phyloP scores from a whole-genome alignment of 78 protist species.

The Andalucia godoyi region DNA sequence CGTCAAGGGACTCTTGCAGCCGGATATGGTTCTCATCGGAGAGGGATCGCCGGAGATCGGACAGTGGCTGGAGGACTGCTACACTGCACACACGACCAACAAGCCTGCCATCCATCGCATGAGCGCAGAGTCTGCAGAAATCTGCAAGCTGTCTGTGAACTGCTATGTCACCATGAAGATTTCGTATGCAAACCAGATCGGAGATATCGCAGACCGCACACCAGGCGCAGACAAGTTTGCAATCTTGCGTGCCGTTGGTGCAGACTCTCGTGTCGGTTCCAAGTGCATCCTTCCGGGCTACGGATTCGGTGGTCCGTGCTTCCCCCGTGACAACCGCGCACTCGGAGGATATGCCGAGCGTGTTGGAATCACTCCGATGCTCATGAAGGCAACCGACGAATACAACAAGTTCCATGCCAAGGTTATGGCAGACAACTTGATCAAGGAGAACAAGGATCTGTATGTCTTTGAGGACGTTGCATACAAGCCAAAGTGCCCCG shows the following conservation, averaged over 20 bases:
- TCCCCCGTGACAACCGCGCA: slow-evolving; percentile 48
- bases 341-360: slow-evolving; percentile 21
- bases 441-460: neutral
- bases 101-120: neutral
- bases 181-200: slow-evolving; percentile 22
- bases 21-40: slow-evolving; percentile 22
- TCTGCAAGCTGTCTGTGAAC: slow-evolving; percentile 34
- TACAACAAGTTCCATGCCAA: slow-evolving; percentile 24
- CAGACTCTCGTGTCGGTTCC: slow-evolving; percentile 10
- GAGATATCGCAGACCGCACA: slow-evolving; percentile 29
- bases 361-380: slow-evolving; percentile 10
- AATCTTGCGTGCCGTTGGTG: slow-evolving; percentile 26
- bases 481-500: slow-evolving; percentile 32
- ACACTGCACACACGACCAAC: neutral
- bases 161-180: slow-evolving; percentile 43
- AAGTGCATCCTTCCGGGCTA: slow-evolving; percentile 15
- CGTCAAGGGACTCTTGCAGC: neutral
- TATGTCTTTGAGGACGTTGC: slow-evolving; percentile 17
- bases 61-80: neutral
- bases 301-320: slow-evolving; percentile 44
- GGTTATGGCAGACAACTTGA: slow-evolving; percentile 12
- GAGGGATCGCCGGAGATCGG: neutral
- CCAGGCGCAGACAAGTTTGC: slow-evolving; percentile 1
- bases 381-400: slow-evolving; percentile 30
- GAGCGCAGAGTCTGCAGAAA: slow-evolving; percentile 16